Base-by-base conservation (phyloP, 1,284 basidiomycete species). In the Cerioporus squamosus region DNA sequence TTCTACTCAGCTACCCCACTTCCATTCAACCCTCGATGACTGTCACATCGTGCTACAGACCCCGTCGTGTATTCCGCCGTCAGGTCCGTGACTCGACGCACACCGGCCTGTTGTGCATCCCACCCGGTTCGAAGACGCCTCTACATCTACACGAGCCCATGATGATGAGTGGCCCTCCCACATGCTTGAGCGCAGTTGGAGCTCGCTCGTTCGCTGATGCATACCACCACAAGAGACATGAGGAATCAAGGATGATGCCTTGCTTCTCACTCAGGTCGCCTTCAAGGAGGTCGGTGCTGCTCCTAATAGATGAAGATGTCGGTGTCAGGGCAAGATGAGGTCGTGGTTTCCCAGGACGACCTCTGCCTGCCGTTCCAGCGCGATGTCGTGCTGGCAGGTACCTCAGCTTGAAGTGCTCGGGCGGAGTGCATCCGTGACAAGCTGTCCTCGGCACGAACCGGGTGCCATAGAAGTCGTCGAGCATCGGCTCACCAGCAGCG, bases 341-440 rank as follows among this genome's bases (percentile, higher is more conserved):
- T 99, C 97, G 75, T 99, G 99, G 80, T 99, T 99, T 80, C 99
- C 97, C 93, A 95, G 94, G 31, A 98, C 97, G 18, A 99, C 93
- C 70, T 97, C 86, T 1, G 95, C 96, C 74, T 99, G 97, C 29
- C 90, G 86, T 64, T 90, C 90, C 38, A 96, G 93, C 0, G 97
- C 98, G 70, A 99, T 98, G 72, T 98, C 97, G 74, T 99, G 97
- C 75, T 98, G 95, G 76, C 99, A 99, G 0, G 97, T 99, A 76
- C 99, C n/a, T n/a, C n/a, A n/a, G n/a, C n/a, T n/a, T n/a, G n/a
- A 99, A 76, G 98, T 99, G 38, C 97, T 97, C 0, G 97, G 97
- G 78, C 99, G 99, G 72, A 99, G 95, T 5, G 94, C 97, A 71
- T 99, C 97, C 1, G 97, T 99, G 74, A 99, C 57, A 99, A 76